Evolutionary conservation across 1,139 yeast genomes (phyloP), one percentile per base, ranked within the genome.

Genomic region (Protomyces arabidopsidicola): DNA sequence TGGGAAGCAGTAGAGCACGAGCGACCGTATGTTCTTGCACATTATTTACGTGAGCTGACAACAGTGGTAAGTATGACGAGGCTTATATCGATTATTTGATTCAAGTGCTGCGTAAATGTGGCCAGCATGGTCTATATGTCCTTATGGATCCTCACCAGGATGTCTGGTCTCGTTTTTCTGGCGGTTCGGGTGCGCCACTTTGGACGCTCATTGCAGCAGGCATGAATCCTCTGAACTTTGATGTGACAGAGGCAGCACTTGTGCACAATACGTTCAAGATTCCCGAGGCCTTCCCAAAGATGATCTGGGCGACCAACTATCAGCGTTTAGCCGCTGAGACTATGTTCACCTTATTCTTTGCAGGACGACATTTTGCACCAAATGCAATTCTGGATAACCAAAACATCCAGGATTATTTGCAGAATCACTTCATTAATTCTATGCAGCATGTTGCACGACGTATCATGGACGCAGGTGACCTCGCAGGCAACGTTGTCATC

Each of bases 141-240:
- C 84, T 88, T 69, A 72, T 91, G 67, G 97, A 91, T 71, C 88
- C 95, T 1, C 98, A 91, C 73, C 98, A 91, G 73, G 98, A 91
- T 73, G 95, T 87, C 16, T 91, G 98, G 98, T 87, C 95, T 5
- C 78, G 97, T 60, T 88, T 79, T 72, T 79, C 85, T 18, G 97
- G 98, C n/a, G 98, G 98, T 1, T 86, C 91, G 65, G 98, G 98
- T 20, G 96, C 97, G 4, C 97, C 98, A 0, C 71, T 89, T 74
- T 91, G 98, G 98, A 90, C 97, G 0, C 75, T 90, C n/a, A 86
- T 88, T 71, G 95, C 96, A n/a, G 96, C 95, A 2, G 97, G 97
- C 0, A 77, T 91, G 61, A 84, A 91, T 63, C 97, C 97, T 0
- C 77, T 74, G 27, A 75, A 82, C n/a, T 88, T 91, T 71, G 74